Evolutionary conservation across 345 rosid species (phyloP), one percentile per base, ranked within the genome.

Genomic region (Punica granatum): DNA sequence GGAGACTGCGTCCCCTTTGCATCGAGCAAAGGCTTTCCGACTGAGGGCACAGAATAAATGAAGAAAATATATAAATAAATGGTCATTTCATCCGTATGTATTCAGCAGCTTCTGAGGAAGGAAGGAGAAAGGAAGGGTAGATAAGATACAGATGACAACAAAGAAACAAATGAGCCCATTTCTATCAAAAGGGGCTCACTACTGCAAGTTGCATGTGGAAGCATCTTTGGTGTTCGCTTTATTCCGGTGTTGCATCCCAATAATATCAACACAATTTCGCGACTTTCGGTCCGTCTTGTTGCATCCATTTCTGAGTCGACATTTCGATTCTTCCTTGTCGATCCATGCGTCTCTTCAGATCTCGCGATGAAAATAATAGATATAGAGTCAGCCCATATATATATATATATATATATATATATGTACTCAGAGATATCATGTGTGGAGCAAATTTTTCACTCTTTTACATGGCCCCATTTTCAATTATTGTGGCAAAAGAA

Each of bases 131-230:
- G 53, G 23, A 46, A n/a, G 64, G 64, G 39, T n/a, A 58, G 26
- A 15, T 30, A 31, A 5, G 37, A 60, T 60, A 37, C 14, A 35
- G 36, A 60, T 60, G 37, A 33, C 64, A 60, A 15, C 34, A 31
- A n/a, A 60, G 37, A 36, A 60, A 60, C 39, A 32, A 14, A 46
- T 19, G 19, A 18, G 19, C 4, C n/a, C 36, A 28, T 30, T 26
- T 32, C 37, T 58, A 25, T 46, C 68, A 46, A 70, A 66, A 69
- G 70, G 33, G 71, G 34, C 23, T 2, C 32, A 46, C 34, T 67
- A 25, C 43, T 67, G 68, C 86, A 78, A 80, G 65, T 82, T 80
- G 84, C 74, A 69, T 44, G 42, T 34, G 69, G 79, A 77, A 67
- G 74, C 66, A 67, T 34, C 48, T 58, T 68, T 62, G 46, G 43